Percentiles rank a stretch among this genome's conserved stretches.
phyloP scores from a whole-genome alignment of 139 green algal genomes.

The Picochlorum costavermella region DNA sequence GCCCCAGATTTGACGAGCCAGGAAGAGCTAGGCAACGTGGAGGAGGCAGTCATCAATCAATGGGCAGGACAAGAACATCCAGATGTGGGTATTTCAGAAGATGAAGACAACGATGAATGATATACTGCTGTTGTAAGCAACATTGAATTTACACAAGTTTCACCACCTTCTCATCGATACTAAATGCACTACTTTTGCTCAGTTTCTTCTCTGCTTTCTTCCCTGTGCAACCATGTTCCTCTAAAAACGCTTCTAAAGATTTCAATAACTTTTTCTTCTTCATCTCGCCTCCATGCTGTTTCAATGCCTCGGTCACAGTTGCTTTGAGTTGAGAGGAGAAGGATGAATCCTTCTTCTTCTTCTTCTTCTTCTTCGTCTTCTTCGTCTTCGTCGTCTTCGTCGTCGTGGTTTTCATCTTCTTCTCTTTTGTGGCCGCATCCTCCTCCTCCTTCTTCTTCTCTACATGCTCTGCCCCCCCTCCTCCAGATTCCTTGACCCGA shows the following conservation, averaged over 20 bases:
- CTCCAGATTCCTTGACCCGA: background rate
- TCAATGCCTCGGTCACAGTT: background rate
- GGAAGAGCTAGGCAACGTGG: conserved; percentile 23
- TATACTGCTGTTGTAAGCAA: background rate
- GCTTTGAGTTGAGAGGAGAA: no score
- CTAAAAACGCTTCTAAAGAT: background rate
- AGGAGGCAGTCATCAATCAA: conserved; percentile 29
- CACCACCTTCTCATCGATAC: background rate
- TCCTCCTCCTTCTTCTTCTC: conserved; percentile 1
- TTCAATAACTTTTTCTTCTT: background rate
- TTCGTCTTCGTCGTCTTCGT: conserved; percentile 28
- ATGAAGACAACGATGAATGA: conserved; percentile 9
- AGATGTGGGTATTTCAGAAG: background rate
- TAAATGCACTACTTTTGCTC: background rate
- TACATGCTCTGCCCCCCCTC: background rate
- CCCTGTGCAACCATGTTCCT: background rate
- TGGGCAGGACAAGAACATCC: conserved; percentile 10
- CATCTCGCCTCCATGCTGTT: background rate
- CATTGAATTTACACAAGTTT: background rate
- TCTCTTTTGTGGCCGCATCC: background rate
- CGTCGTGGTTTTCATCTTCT: background rate
- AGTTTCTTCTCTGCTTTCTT: conserved; percentile 2
- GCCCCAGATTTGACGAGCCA: conserved; percentile 18
- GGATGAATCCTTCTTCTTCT: background rate
- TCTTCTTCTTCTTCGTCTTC: background rate